phyloP scores from a whole-genome alignment of 176 grass and related monocot species.

The Cenchrus americanus region DNA sequence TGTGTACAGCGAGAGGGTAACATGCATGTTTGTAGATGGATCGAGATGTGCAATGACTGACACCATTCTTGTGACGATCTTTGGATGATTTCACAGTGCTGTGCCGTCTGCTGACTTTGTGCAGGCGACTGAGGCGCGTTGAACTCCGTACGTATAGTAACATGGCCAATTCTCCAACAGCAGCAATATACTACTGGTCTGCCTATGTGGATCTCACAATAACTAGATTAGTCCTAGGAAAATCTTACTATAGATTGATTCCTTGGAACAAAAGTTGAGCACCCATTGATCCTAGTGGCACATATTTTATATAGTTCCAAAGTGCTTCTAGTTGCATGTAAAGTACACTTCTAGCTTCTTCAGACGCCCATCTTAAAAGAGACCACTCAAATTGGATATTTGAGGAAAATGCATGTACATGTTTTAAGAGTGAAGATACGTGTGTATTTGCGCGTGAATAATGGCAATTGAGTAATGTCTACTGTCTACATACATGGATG shows the following conservation, averaged over 20 bases:
- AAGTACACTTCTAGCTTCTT: background rate
- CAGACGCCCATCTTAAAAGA: no score
- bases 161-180: background rate
- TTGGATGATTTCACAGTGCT: constrained; percentile 1
- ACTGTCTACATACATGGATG: no score
- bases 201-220: background rate
- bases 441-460: background rate
- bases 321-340: background rate
- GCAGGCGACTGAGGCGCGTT: background rate
- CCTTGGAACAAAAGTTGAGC: background rate
- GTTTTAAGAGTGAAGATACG: no score
- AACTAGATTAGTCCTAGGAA: background rate
- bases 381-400: no score
- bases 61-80: constrained; percentile 21
- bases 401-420: no score
- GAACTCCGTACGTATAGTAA: background rate
- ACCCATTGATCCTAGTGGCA: background rate
- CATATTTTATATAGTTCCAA: background rate
- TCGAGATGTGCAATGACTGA: background rate
- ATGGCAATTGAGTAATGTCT: background rate
- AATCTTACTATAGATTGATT: constrained; percentile 2
- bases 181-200: no score
- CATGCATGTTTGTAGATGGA: no score
- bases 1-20: no score
- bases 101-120: background rate